phyloP scores from a whole-genome alignment of 106 monocot genomes.

The Apostasia shenzhenica region DNA sequence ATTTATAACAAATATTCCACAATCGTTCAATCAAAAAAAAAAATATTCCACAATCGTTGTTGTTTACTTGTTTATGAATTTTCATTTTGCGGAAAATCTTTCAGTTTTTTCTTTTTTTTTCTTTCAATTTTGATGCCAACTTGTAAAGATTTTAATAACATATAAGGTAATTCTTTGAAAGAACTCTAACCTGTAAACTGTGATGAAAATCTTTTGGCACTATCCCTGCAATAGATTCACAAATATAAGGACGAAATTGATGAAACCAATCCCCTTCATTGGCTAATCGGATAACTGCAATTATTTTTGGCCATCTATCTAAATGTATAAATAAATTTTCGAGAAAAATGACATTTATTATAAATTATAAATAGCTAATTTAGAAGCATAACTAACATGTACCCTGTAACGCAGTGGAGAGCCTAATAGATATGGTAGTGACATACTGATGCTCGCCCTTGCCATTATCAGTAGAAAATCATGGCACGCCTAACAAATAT shows the following conservation, averaged over 20 bases:
- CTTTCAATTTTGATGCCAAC: too few species aligned
- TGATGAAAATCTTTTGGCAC: slow-evolving; percentile 62
- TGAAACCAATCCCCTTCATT: slow-evolving; percentile 97
- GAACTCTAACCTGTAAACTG: slow-evolving; percentile 70
- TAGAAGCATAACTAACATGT: slow-evolving; percentile 40
- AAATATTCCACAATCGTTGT: too few species aligned
- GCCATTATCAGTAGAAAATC: background rate
- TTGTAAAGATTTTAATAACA: too few species aligned
- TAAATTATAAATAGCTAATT: background rate
- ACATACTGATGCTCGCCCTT: background rate
- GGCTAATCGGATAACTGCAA: slow-evolving; percentile 74
- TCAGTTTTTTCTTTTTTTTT: too few species aligned
- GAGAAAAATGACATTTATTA: background rate
- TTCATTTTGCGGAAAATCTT: too few species aligned
- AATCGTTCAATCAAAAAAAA: too few species aligned
- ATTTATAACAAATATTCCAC: too few species aligned
- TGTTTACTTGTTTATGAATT: too few species aligned
- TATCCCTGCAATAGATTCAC: slow-evolving; percentile 66
- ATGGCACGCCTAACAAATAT: too few species aligned
- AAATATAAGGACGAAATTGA: slow-evolving; percentile 91
- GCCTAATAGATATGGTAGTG: slow-evolving; percentile 66
- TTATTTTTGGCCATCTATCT: slow-evolving; percentile 82
- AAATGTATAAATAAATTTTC: slow-evolving; percentile 9
- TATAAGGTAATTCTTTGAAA: background rate
- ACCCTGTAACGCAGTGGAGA: slow-evolving; percentile 50